Evolutionary conservation across 441 rosid species (phyloP).

Genomic region (Jatropha multifida): DNA sequence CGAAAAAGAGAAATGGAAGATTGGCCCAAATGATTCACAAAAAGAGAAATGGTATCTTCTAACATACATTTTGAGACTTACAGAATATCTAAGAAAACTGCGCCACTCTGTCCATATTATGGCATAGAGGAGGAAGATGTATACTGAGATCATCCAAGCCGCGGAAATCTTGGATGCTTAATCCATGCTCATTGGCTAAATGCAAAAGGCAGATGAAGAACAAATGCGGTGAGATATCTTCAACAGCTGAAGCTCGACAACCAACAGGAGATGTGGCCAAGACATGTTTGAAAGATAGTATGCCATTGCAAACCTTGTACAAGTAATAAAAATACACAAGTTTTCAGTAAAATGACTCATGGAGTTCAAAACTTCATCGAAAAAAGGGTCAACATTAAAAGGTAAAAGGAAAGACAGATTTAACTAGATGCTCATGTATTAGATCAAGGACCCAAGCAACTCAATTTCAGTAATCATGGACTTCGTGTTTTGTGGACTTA

Average conservation of each 20-base stretch:
- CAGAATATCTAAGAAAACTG: constrained; percentile 4
- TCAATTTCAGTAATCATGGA: not conserved
- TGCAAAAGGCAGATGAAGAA: constrained; percentile 77
- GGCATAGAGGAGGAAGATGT: constrained; percentile 29
- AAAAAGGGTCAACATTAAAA: not conserved
- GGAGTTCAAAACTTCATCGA: not conserved
- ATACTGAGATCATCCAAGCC: constrained; percentile 57
- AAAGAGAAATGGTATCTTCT: not conserved
- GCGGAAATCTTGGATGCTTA: constrained; percentile 42
- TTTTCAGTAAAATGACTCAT: not conserved
- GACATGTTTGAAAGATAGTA: constrained; percentile 22
- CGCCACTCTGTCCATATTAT: constrained; percentile 11
- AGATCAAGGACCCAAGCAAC: not conserved
- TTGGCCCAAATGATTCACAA: not conserved
- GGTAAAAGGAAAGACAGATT: too few species aligned
- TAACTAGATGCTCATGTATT: not conserved
- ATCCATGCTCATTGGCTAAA: constrained; percentile 73
- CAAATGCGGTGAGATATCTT: constrained; percentile 70
- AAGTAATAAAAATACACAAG: not conserved
- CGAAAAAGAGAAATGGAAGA: not conserved
- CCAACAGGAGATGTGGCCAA: constrained; percentile 55
- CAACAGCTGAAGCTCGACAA: constrained; percentile 46
- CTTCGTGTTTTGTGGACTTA: not conserved
- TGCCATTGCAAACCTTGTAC: not conserved
- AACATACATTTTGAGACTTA: not conserved